These are phyloP conservation scores for Colletotrichum sojae DNA, from an alignment of 2,329 filamentous ascomycete species.

Conservation along the genomic window DNA sequence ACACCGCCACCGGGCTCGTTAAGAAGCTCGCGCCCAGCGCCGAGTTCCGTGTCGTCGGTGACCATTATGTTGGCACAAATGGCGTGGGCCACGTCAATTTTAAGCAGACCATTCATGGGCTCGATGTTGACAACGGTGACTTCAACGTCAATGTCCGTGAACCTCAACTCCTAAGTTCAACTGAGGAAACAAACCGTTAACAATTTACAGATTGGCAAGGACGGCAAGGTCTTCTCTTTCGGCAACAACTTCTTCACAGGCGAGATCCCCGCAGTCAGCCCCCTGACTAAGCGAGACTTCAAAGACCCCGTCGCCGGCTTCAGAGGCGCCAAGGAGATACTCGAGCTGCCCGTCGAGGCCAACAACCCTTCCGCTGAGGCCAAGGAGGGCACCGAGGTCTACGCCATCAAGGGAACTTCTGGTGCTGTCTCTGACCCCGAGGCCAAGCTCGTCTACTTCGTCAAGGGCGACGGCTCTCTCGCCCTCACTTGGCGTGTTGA, in stretches of 20 bases:
- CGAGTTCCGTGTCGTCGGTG: constrained; percentile 61
- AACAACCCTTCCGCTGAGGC: constrained; percentile 46
- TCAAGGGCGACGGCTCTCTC: constrained; percentile 59
- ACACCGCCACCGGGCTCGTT: constrained; percentile 56
- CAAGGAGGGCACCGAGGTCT: constrained; percentile 47
- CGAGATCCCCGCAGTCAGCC: constrained; percentile 54
- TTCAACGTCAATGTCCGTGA: constrained; percentile 65
- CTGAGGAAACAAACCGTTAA: constrained; percentile 9
- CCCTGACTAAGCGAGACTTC: constrained; percentile 56
- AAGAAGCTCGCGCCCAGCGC: constrained; percentile 49
- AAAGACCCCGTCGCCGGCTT: constrained; percentile 61
- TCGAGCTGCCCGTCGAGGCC: constrained; percentile 51
- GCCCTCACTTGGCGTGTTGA: constrained; percentile 66
- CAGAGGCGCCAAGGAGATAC: constrained; percentile 53
- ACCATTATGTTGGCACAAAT: constrained; percentile 64
- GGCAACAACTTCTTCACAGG: constrained; percentile 63
- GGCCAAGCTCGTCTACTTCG: constrained; percentile 65
- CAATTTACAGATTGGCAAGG: constrained; percentile 55
- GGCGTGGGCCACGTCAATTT: constrained; percentile 68
- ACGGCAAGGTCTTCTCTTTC: constrained; percentile 67
- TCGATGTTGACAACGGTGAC: constrained; percentile 69
- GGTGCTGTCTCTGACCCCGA: constrained; percentile 64
- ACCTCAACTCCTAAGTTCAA: constrained; percentile 44
- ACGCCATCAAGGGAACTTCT: constrained; percentile 58
- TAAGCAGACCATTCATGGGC: constrained; percentile 66